Evolutionary conservation across 148 eudicot species (phyloP), one percentile per base, ranked within the genome.

Genomic region (Amaranthus palmeri): DNA sequence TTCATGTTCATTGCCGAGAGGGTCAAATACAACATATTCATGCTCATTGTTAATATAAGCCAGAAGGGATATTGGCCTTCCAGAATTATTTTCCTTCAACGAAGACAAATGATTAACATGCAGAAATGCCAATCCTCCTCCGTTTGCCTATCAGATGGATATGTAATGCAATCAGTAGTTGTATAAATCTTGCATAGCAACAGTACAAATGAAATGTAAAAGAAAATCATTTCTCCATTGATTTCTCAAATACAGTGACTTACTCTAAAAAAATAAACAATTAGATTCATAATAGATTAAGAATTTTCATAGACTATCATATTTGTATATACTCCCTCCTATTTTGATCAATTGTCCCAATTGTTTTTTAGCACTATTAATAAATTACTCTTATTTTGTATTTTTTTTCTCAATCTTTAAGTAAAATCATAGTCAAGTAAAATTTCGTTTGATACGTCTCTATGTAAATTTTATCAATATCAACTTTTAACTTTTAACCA

Each of bases 1-100:
- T 68, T 84, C 80, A 54, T 18, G 67, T 64, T 87, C 86, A 65
- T 74, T 77, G 68, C 76, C 82, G 56, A 62, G 69, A 46, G 97
- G 97, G 71, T 91, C 83, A 77, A 95, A 95, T 66, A 95, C 61
- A 40, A 85, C 77, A 66, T 88, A 95, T 77, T 95, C 96, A 69
- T 84, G 92, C 76, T 87, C 80, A 51, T 83, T 62, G 77, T 89
- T 84, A 25, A 89, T 54, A 67, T 86, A 91, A 7, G 84, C 93
- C 57, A 95, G 88, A 55, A 87, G 65, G 18, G 71, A 67, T 13
- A 81, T 67, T 5, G 79, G 72, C 72, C 69, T 77, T 70, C 67
- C 84, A 76, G 80, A 56, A 60, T 65, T 65, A 61, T 72, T 75
- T 51, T 84, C 83, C 67, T 77, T 87, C 54, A 77, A 56, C n/a